These are phyloP conservation scores for Solanum hybrid DNA, from an alignment of 305 asterid genomes.

Conservation along the genomic window DNA sequence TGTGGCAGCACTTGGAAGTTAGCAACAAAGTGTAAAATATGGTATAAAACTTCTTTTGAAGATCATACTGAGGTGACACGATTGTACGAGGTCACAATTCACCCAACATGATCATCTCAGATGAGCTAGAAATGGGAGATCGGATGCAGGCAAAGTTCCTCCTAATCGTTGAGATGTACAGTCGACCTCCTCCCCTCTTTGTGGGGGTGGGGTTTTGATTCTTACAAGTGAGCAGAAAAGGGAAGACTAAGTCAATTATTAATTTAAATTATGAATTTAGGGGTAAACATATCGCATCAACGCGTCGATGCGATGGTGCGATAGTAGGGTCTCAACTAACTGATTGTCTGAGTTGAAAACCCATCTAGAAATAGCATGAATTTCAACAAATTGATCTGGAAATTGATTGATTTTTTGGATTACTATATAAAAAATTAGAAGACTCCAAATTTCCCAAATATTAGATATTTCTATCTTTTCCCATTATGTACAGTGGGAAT, in stretches of 20 bases:
- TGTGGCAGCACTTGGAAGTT: slow-evolving; percentile 28
- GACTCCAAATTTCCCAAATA: background rate
- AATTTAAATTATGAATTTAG: background rate
- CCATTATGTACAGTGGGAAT: background rate
- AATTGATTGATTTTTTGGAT: background rate
- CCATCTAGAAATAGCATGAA: background rate
- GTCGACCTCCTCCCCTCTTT: background rate
- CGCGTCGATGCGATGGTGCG: background rate
- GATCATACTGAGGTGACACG: background rate
- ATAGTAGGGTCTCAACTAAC: background rate
- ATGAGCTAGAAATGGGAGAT: background rate
- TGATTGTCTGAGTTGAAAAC: background rate
- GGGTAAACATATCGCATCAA: background rate
- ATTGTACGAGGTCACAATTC: background rate
- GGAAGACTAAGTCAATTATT: background rate
- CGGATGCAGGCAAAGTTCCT: background rate
- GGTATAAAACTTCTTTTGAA: background rate
- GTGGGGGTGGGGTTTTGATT: background rate
- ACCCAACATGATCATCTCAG: background rate
- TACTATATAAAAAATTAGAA: background rate
- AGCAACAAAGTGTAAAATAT: background rate
- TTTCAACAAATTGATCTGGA: background rate
- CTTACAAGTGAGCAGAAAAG: background rate
- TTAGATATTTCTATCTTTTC: background rate
- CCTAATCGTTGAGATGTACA: background rate